Evolutionary conservation across 495 filamentous ascomycete species (phyloP), one percentile per base, ranked within the genome.

Genomic region (Trichocladium uniseriatum): DNA sequence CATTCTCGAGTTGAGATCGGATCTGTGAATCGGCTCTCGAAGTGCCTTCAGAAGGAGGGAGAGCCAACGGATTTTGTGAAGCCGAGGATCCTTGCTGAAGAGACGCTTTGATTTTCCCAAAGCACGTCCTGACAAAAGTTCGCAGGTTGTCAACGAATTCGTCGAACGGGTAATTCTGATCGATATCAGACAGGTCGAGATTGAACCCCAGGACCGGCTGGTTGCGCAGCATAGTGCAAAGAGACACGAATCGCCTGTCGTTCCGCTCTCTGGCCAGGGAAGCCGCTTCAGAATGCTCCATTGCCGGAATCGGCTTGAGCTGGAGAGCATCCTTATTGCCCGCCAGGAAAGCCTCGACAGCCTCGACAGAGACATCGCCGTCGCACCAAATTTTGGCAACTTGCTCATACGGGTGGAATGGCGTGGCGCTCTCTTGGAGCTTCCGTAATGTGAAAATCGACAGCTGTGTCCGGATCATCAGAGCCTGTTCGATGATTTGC

Each of bases 381-480:
- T 46, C 38, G 29, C 49, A 57, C 49, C 62, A 65, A 14, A 58
- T 39, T 4, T 29, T 44, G 16, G 48, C 37, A 6, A 64, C n/a
- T 18, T 43, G 13, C 15, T 48, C 19, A 2, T 36, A 31, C 1
- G 55, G 55, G 32, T 55, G 37, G 29, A 55, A 45, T 4, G 45
- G 32, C 14, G 15, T 9, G 7, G 14, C 15, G 7, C 43, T 32
- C 6, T 54, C 27, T 4, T 52, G 39, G 10, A 55, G 42, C 9
- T 19, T 21, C 15, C 45, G 2, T 2, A 63, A 52, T 10, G 32
- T 53, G 15, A 15, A 15, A 16, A 62, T 52, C 16, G 56, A 47
- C 5, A 56, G 48, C 13, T 62, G 61, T 16, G 51, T 60, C 22
- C 63, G 63, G 37, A 64, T 58, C 34, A 58, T 45, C 10, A 61